Evolutionary conservation across 2,329 filamentous ascomycete species (phyloP), one percentile per base, ranked within the genome.

Genomic region (Sphaerostilbella broomeana): DNA sequence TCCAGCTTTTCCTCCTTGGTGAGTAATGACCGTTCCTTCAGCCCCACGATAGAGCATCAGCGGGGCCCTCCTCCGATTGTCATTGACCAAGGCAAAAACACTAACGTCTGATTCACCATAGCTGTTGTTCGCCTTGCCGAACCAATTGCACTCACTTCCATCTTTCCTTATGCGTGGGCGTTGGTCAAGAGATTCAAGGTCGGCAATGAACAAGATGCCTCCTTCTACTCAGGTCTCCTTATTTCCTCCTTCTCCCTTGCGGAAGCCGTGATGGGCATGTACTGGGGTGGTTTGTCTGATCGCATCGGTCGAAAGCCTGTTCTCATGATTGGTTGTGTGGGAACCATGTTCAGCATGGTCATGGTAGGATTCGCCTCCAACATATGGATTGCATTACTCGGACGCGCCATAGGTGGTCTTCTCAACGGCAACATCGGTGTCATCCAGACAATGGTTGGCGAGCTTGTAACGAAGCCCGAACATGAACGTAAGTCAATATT

Each of bases 381-480:
- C 59, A 86, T 95, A 50, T 90, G 86, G 82, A 63, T 90, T 42
- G 89, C 89, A 12, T 67, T 95, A 30, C 55, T 77, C 20, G 88
- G 87, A 11, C 74, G 89, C 52, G 76, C 81, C 30, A 58, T 92
- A 11, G 89, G 87, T 28, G 88, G 89, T 16, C 70, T 89, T 10
- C 70, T 95, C 40, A 95, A 95, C 60, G 89, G 89, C 43, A 95
- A 95, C 56, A 87, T 94, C 50, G 88, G 85, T 19, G 85, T 92
- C 24, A 86, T 92, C 49, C 84, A 94, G 61, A 94, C 87, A 13
- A 94, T 94, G 85, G 89, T 95, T 11, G 86, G 83, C 19, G 89
- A 95, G 61, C 62, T 95, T 40, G 84, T 94, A 36, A 84, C 75
- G 22, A 85, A 82, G 42, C 86, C 85, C 11, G 84, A 89, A 53